Percentiles rank a stretch among this genome's conserved stretches.
phyloP scores from a whole-genome alignment of 169 alveolate genomes.

The Plasmodium malariae region DNA sequence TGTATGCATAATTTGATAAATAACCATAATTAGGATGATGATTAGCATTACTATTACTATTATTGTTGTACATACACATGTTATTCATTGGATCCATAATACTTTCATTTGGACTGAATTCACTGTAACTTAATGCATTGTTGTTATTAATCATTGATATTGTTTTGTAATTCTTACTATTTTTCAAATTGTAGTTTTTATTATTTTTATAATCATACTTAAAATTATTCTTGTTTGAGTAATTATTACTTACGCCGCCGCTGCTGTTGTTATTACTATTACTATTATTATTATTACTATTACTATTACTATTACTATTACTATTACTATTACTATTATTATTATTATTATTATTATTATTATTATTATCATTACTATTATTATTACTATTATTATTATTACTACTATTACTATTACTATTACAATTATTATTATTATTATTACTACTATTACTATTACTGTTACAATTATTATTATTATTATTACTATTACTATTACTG shows the following conservation, averaged over 20 bases:
- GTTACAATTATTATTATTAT: not conserved
- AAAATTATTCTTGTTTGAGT: constrained; percentile 4
- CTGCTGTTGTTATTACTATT: not conserved
- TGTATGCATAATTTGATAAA: constrained; percentile 26
- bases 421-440: not conserved
- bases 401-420: not conserved
- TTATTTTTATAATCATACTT: constrained; percentile 38
- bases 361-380: no score
- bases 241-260: not conserved
- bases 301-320: not conserved
- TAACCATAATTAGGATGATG: constrained; percentile 21
- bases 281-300: not conserved
- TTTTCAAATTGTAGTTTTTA: constrained; percentile 13
- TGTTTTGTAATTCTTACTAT: constrained; percentile 6
- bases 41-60: not conserved
- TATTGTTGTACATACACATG: constrained; percentile 39
- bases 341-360: constrained; percentile 45
- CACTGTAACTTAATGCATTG: not conserved
- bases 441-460: not conserved
- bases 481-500: not conserved
- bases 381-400: no score
- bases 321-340: constrained; percentile 31
- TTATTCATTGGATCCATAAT: constrained; percentile 31
- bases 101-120: not conserved
- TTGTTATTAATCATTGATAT: not conserved